Base-by-base conservation (phyloP, 768 basidiomycete species). In the Neoboletus brunneissimus region DNA sequence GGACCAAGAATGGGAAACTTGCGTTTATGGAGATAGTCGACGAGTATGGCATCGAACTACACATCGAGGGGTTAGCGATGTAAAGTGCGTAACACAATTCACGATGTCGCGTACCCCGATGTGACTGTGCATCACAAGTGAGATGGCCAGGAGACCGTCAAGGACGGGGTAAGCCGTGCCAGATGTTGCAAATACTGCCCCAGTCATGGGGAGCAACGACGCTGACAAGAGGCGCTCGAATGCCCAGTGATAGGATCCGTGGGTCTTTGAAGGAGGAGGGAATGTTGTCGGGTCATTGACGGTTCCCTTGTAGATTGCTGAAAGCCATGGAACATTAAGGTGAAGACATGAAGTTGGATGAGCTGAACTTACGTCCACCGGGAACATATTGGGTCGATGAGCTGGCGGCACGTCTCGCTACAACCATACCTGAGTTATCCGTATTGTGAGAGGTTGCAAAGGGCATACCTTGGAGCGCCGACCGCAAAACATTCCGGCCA, bases 281-380 rank as follows among this genome's bases (percentile, higher is more conserved):
- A 96, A 98, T 10, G 85, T 77, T 2, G 91, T 94, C 2, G 95
- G 90, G 71, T 99, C 97, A 75, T 99, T 98, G 57, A 94, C 94
- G 31, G 92, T 90, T 49, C 96, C 97, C 70, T 84, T 84, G 76
- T 88, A 83, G 67, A 97, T 82, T 56, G 94, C 94, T 92, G 59
- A 18, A 29, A 31, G 34, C 2, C 20, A 43, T 44, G 16, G 29
- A 1, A 9, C 16, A 0, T 63, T 18, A 54, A 48, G 22, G 0
- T 63, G 34, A 52, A 48, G n/a, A 46, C 9, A 22, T 29, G 42
- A 18, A 11, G 18, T n/a, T 37, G 2, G 25, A 54, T 37, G 16
- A 16, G 18, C 1, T 18, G 18, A 23, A 84, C 86, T 66, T 68
- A 87, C 86, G 87, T 66, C 87, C 86, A 58, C 87, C 87, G 47